Evolutionary conservation across 179 eudicot species (phyloP), one percentile per base, ranked within the genome.

Genomic region (Silene vulgaris): DNA sequence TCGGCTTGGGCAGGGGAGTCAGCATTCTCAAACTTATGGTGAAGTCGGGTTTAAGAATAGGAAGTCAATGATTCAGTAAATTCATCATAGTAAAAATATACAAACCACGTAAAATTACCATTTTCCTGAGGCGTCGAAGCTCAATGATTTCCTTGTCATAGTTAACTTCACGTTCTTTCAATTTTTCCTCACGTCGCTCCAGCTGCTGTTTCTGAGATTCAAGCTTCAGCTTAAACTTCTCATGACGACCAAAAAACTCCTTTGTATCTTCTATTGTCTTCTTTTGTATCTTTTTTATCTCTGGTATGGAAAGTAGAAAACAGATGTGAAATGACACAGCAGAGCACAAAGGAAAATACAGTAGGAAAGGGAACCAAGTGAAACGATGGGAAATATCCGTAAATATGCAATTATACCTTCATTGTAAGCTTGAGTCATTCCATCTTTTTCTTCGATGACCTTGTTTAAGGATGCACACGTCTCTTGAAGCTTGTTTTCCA

Each of bases 81-180:
- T 37, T 37, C 45, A 37, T 37, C 45, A 37, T 0, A 37, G 45
- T 37, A 37, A 37, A 37, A 37, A 37, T 37, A 37, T 37, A 37
- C 45, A 37, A 37, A 37, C 45, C 45, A 37, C 9, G 9, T 37
- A 37, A 37, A 37, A 37, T 71, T 86, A 91, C 90, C 90, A 13
- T 73, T 81, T 81, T 74, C 74, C 80, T 84, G 60, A 79, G 80
- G 48, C 26, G 80, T 11, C 76, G 62, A 32, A 90, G 88, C 82
- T 80, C 82, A 64, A 76, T 73, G 70, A 78, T 70, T 73, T 88
- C 87, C 29, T 35, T 73, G 8, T 89, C 90, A 71, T 86, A 86
- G 68, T 59, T 69, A 45, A 79, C 85, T 79, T 88, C 87, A 28
- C 87, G 86, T 57, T 75, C 68, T 43, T 86, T 68, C 82, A 88